Evolutionary conservation across 2,329 filamentous ascomycete species (phyloP).

Genomic region (Penicillium sp.): DNA sequence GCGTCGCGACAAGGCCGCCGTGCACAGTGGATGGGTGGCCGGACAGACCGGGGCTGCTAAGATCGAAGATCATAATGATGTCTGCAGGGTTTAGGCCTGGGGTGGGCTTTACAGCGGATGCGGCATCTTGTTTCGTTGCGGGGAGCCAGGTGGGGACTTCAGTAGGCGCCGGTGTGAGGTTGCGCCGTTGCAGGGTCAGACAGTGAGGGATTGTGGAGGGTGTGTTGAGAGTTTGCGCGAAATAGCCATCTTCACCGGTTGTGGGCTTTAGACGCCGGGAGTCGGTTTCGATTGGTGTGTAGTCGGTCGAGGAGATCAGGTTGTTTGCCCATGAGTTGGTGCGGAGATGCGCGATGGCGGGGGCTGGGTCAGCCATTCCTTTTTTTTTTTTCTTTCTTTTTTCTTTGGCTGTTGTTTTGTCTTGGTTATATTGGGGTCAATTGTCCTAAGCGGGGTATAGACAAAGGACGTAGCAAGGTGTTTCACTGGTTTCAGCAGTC

Average conservation of each 20-base stretch:
- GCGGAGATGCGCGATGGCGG: slow-evolving; percentile 27
- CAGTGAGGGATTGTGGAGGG: slow-evolving; percentile 41
- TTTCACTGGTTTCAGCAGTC: no score
- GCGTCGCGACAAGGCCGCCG: slow-evolving; percentile 41
- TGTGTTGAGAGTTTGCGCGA: slow-evolving; percentile 40
- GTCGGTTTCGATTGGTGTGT: slow-evolving; percentile 40
- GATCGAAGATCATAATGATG: slow-evolving; percentile 36
- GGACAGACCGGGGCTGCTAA: slow-evolving; percentile 37
- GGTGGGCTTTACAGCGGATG: slow-evolving; percentile 20
- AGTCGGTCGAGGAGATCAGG: slow-evolving; percentile 35
- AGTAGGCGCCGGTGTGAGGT: slow-evolving; percentile 23
- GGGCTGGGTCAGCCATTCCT: slow-evolving; percentile 16
- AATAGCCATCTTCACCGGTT: slow-evolving; percentile 45
- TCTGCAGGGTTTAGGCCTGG: slow-evolving; percentile 33
- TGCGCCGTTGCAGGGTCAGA: slow-evolving; percentile 38
- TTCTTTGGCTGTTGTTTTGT: neutral
- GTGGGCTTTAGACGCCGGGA: slow-evolving; percentile 40
- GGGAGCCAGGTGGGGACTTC: slow-evolving; percentile 27
- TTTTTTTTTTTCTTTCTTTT: no score
- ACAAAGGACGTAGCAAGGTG: neutral
- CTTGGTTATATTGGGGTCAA: neutral
- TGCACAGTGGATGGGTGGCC: slow-evolving; percentile 42
- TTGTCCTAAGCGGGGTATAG: neutral
- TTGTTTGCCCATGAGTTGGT: slow-evolving; percentile 30
- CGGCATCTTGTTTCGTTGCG: slow-evolving; percentile 25